Conservation (phyloP, 768 basidiomycete species). For the Russula ochroleuca region DNA sequence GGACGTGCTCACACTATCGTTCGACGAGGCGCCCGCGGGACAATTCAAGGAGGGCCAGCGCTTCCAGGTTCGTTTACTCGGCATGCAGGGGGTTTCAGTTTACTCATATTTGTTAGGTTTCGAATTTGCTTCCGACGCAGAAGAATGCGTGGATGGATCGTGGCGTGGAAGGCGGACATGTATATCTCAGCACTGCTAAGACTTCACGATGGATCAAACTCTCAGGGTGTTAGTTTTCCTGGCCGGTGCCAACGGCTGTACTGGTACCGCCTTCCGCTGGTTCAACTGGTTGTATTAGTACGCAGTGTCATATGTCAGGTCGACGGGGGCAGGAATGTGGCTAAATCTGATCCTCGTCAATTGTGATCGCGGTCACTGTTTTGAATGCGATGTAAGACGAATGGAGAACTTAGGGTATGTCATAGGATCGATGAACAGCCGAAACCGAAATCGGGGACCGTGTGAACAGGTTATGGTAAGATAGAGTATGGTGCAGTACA, state of each 20-base stretch:
- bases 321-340: neutral
- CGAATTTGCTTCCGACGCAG: conserved; percentile 68
- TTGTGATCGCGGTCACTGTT: too few species aligned
- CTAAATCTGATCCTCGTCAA: too few species aligned
- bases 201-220: conserved; percentile 58
- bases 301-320: neutral
- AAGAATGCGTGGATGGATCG: conserved; percentile 65
- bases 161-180: conserved; percentile 48
- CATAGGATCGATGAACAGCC: too few species aligned
- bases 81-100: neutral
- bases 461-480: too few species aligned
- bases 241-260: neutral
- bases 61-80: conserved; percentile 18
- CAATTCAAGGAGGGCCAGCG: conserved; percentile 24
- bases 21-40: conserved; percentile 18
- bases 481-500: too few species aligned
- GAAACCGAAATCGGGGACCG: too few species aligned
- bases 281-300: neutral
- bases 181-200: conserved; percentile 64
- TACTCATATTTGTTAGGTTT: conserved; percentile 38
- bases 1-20: conserved; percentile 22
- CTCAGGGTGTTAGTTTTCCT: neutral
- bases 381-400: too few species aligned
- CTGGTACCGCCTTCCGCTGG: neutral
- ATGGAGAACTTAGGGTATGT: too few species aligned